Evolutionary conservation across 2,329 filamentous ascomycete genomes (phyloP).

Genomic region (Ilyonectria sp.): DNA sequence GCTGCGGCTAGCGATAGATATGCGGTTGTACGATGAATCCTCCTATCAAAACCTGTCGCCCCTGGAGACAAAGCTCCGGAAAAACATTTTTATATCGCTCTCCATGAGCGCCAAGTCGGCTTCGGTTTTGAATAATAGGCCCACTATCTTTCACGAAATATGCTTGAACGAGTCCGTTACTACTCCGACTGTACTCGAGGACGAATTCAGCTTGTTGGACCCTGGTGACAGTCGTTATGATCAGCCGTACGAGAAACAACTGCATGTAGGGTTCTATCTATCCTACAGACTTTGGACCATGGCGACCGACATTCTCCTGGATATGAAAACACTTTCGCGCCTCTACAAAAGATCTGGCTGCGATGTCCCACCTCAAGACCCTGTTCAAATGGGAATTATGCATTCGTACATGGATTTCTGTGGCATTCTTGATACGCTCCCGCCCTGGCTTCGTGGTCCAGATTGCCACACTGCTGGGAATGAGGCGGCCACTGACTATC

Average conservation of each 20-base stretch:
- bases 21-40: slow-evolving; percentile 24
- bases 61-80: slow-evolving; percentile 24
- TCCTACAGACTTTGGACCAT: slow-evolving; percentile 24
- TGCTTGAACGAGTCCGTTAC: slow-evolving; percentile 4
- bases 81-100: slow-evolving; percentile 15
- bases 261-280: slow-evolving; percentile 23
- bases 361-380: background rate
- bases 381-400: slow-evolving; percentile 23
- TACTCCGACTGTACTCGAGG: background rate
- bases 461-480: background rate
- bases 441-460: slow-evolving; percentile 26
- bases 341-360: background rate
- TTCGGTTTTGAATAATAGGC: slow-evolving; percentile 26
- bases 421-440: slow-evolving; percentile 23
- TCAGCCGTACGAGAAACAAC: slow-evolving; percentile 14
- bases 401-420: slow-evolving; percentile 30
- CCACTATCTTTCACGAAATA: slow-evolving; percentile 26
- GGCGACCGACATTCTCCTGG: slow-evolving; percentile 20
- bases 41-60: slow-evolving; percentile 21
- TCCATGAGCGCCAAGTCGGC: slow-evolving; percentile 28
- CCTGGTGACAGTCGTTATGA: background rate
- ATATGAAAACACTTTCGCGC: slow-evolving; percentile 21
- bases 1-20: slow-evolving; percentile 22
- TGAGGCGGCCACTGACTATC: slow-evolving; percentile 17
- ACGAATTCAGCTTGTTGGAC: slow-evolving; percentile 1